Base-by-base conservation (phyloP, 2,329 filamentous ascomycete species). In the Neoascochyta sp. region DNA sequence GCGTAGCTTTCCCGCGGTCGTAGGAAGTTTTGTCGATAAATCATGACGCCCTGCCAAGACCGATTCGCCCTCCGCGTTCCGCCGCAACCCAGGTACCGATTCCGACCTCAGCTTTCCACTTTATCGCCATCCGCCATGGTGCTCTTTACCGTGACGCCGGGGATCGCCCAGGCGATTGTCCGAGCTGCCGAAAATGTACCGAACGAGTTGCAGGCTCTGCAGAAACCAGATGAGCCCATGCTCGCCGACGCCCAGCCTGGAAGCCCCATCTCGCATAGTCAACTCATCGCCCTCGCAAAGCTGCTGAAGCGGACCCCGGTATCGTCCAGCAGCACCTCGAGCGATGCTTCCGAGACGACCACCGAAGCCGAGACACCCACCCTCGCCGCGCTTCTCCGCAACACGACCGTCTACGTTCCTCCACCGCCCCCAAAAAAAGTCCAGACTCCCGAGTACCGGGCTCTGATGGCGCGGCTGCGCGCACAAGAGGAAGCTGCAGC, bases 401-500 rank as follows among this genome's bases (percentile, higher is more conserved):
- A 86, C 24, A 78, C 86, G 15, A 72, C 58, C 31, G 67, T 93
- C 42, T 93, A 93, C 62, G 63, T 79, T 7, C 76, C 86, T n/a
- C 86, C 88, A n/a, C 83, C 85, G 9, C 76, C 81, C 4, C 80
- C 83, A 4, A 94, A 88, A 56, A 39, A 33, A 11, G 12, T 29
- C 18, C 54, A 93, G 79, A 83, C 82, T 1, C 69, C 80, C 6
- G 83, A 94, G 65, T 96, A 90, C 67, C 85, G 86, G 60, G 83
- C 81, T 5, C 71, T 95, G 2, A 96, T 96, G 87, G 80, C 80
- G 14, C 80, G 82, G 10, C 78, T 98, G 12, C 86, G 87, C 41
- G 78, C 75, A 38, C 81, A 92, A 52, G 83, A 90, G 66, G 89
- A 96, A 68, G 76, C 80, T 45, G 78, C 83, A 39, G 74, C 78